Evolutionary conservation across 305 asterid genomes (phyloP).

Genomic region (Ruellia speciosa): DNA sequence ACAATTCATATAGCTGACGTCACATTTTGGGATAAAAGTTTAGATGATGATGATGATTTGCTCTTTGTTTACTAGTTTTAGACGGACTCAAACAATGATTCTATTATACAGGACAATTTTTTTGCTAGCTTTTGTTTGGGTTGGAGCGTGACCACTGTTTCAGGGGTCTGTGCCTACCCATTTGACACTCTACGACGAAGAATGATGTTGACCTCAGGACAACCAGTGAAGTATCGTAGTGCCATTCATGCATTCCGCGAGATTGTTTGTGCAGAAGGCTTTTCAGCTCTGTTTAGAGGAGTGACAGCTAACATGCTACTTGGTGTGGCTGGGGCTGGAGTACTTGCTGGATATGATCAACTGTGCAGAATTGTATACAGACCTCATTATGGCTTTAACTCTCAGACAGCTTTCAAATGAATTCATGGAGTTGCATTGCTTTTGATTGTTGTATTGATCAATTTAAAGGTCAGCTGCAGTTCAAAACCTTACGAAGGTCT

Average conservation of each 20-base stretch:
- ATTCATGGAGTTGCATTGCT: slow-evolving; percentile 1
- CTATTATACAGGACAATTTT: slow-evolving; percentile 62
- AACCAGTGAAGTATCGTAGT: slow-evolving; percentile 47
- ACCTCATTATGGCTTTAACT: slow-evolving; percentile 37
- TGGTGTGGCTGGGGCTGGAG: slow-evolving; percentile 93
- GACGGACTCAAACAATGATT: background rate
- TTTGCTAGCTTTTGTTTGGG: slow-evolving; percentile 81
- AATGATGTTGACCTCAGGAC: slow-evolving; percentile 97
- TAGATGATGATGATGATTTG: too few species aligned
- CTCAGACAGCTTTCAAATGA: slow-evolving; percentile 51
- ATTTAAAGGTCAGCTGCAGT: background rate
- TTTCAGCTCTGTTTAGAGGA: slow-evolving; percentile 61
- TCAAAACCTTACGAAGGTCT: background rate
- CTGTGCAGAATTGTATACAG: slow-evolving; percentile 47
- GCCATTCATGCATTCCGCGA: slow-evolving; percentile 52
- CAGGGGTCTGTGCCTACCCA: slow-evolving; percentile 89
- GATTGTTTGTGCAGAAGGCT: slow-evolving; percentile 59
- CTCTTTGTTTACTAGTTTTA: background rate
- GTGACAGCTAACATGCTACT: slow-evolving; percentile 81
- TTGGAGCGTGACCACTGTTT: slow-evolving; percentile 81
- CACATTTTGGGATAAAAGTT: too few species aligned
- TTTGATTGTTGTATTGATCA: background rate
- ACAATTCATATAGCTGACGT: too few species aligned
- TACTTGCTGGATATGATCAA: slow-evolving; percentile 89
- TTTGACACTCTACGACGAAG: slow-evolving; percentile 89